phyloP scores from a whole-genome alignment of 768 basidiomycete genomes.

The Boletus subcaerulescens region DNA sequence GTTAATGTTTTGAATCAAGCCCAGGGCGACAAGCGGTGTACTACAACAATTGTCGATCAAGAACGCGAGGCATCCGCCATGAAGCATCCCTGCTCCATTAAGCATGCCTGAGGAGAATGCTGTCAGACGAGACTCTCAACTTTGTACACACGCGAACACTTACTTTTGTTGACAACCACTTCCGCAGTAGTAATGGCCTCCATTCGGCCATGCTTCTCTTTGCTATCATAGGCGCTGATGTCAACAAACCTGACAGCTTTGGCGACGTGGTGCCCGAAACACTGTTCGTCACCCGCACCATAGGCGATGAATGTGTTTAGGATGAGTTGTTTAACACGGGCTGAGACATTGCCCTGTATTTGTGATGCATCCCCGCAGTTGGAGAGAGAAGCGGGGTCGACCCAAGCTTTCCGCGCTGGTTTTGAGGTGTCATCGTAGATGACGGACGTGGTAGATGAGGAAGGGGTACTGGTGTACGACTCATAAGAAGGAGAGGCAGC shows the following conservation, averaged over 20 bases:
- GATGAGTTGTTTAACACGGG: slow-evolving; percentile 62
- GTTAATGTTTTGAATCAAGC: slow-evolving; percentile 55
- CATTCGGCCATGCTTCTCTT: slow-evolving; percentile 47
- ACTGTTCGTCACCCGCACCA: slow-evolving; percentile 63
- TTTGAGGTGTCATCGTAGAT: slow-evolving; percentile 22
- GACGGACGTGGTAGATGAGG: slow-evolving; percentile 27
- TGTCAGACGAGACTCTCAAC: neutral
- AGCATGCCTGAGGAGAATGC: slow-evolving; percentile 53
- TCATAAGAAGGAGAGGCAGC: slow-evolving; percentile 29
- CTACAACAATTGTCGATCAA: slow-evolving; percentile 73
- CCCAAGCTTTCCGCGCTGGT: slow-evolving; percentile 46
- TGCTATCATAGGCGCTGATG: slow-evolving; percentile 48
- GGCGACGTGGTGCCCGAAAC: slow-evolving; percentile 62
- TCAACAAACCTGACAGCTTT: slow-evolving; percentile 59
- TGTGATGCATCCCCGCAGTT: slow-evolving; percentile 52
- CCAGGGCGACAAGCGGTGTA: slow-evolving; percentile 66
- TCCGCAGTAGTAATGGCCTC: slow-evolving; percentile 65
- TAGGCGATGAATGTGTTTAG: slow-evolving; percentile 67
- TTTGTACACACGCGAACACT: slow-evolving; percentile 14
- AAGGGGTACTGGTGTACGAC: slow-evolving; percentile 17
- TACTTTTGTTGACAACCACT: slow-evolving; percentile 59
- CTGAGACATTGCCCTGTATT: slow-evolving; percentile 62
- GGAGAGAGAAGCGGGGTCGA: slow-evolving; percentile 63
- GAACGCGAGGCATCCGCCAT: slow-evolving; percentile 74
- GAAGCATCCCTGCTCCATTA: slow-evolving; percentile 73